Evolutionary conservation across 257 asterid species (phyloP), one percentile per base, ranked within the genome.

Genomic region (Leonotis leonurus): DNA sequence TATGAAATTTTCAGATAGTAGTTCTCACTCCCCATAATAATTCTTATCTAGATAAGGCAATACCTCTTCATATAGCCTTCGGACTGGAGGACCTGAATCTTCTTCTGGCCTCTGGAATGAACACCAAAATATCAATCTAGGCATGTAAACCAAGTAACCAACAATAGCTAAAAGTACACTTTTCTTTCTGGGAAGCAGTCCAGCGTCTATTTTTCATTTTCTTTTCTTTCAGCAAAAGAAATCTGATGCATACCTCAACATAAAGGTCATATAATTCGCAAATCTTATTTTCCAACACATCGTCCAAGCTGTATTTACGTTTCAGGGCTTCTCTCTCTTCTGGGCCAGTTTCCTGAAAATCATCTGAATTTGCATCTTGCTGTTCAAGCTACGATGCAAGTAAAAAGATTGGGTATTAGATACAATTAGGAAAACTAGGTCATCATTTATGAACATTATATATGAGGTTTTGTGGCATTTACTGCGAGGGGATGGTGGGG

Each of bases 31-130:
- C n/a, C 20, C 20, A 58, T 20, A 32, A 35, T 56, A 35, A 35
- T 49, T 39, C 58, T 27, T 45, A 60, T 50, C 35, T 32, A 53
- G 51, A 29, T 45, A 55, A 67, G 50, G 18, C 26, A 26, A 16
- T 77, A 88, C 98, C 98, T 92, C 97, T 56, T 90, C 95, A 61
- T 92, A 89, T 63, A 92, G 73, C 71, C 73, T 85, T 75, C 90
- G 77, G 80, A 84, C 85, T 60, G 83, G 95, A 52, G 93, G 93
- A 62, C 90, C 87, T 24, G 95, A 86, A 78, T 86, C 87, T 69
- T 85, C 95, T 55, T 92, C 93, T 54, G 71, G 68, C 65, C 86
- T 89, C 98, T 92, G 78, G 44, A 81, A 75, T 18, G 46, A 51
- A 65, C 54, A 52, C 1, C 60, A 30, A 66, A 54, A 43, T 63